These are phyloP conservation scores for Halenospora varia DNA, from an alignment of 495 filamentous ascomycete species.

Conservation along the genomic window DNA sequence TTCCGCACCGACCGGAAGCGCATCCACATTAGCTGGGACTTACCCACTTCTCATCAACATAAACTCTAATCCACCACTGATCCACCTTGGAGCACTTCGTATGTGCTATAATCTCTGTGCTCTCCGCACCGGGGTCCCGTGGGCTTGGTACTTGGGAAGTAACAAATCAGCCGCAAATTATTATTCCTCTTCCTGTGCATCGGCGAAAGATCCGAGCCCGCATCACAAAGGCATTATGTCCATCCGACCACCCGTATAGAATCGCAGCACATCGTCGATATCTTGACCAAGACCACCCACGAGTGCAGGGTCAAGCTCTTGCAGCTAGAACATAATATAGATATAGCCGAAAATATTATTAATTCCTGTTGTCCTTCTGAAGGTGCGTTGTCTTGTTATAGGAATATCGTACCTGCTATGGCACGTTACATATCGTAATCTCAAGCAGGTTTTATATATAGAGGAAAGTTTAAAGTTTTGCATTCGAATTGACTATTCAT, in stretches of 20 bases:
- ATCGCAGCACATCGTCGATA: slow-evolving; percentile 8
- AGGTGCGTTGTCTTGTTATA: too few relatives aligned
- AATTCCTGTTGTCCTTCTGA: too few relatives aligned
- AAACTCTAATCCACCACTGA: slow-evolving; percentile 19
- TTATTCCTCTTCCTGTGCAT: slow-evolving; percentile 19
- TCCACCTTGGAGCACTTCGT: slow-evolving; percentile 26
- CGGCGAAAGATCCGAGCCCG: slow-evolving; percentile 17
- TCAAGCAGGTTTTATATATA: too few relatives aligned
- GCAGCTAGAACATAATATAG: too few relatives aligned
- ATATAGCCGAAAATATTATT: too few relatives aligned
- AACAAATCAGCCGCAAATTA: slow-evolving; percentile 24
- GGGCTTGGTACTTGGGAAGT: slow-evolving; percentile 14
- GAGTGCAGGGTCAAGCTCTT: slow-evolving; percentile 1
- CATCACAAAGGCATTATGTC: slow-evolving; percentile 3
- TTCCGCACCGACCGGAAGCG: too few relatives aligned
- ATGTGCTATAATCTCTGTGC: slow-evolving; percentile 24
- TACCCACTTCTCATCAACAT: slow-evolving; percentile 18
- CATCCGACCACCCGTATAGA: slow-evolving; percentile 9
- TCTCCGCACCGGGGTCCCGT: slow-evolving; percentile 22
- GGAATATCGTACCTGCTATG: too few relatives aligned
- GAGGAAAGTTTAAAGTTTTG: too few relatives aligned
- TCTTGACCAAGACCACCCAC: slow-evolving; percentile 6
- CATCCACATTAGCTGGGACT: slow-evolving; percentile 19
- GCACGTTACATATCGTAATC: too few relatives aligned
- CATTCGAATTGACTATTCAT: too few relatives aligned